These are phyloP conservation scores for Trichophyton mentagrophytes DNA, from an alignment of 2,329 filamentous ascomycete species.

Conservation along the genomic window DNA sequence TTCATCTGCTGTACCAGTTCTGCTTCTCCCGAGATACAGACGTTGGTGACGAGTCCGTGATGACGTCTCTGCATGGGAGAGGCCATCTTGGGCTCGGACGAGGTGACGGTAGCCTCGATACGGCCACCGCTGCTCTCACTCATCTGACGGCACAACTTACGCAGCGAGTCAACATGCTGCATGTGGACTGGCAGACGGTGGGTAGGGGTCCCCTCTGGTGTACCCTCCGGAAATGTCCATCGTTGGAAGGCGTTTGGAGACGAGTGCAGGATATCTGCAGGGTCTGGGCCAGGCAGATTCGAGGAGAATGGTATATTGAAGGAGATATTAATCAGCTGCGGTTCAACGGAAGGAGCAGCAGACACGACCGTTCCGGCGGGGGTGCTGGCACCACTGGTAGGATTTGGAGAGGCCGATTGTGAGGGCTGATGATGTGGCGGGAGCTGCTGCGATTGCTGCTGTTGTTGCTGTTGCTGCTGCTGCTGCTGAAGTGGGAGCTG, in stretches of 20 bases:
- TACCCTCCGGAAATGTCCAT: constrained; percentile 87
- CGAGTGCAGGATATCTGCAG: constrained; percentile 87
- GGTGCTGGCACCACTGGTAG: constrained; percentile 51
- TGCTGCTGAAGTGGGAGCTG: constrained; percentile 30
- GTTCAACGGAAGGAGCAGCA: constrained; percentile 53
- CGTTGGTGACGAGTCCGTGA: constrained; percentile 62
- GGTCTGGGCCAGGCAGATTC: constrained; percentile 80
- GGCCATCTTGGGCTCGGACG: constrained; percentile 61
- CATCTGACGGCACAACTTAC: constrained; percentile 68
- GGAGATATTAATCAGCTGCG: constrained; percentile 74
- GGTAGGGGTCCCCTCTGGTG: constrained; percentile 68
- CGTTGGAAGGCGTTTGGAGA: constrained; percentile 74
- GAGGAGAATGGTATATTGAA: constrained; percentile 97
- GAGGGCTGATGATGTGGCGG: not conserved
- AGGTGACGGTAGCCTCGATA: constrained; percentile 72
- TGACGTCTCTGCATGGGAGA: constrained; percentile 35
- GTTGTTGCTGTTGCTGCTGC: not conserved
- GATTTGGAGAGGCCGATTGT: constrained; percentile 44
- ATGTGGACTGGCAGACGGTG: constrained; percentile 86
- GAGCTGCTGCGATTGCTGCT: not conserved
- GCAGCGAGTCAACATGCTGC: constrained; percentile 69
- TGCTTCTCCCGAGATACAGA: constrained; percentile 76
- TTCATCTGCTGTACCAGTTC: constrained; percentile 83
- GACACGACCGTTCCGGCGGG: constrained; percentile 47
- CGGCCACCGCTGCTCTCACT: constrained; percentile 55